Conservation (phyloP, 441 rosid species). For the Populus hybrid region DNA sequence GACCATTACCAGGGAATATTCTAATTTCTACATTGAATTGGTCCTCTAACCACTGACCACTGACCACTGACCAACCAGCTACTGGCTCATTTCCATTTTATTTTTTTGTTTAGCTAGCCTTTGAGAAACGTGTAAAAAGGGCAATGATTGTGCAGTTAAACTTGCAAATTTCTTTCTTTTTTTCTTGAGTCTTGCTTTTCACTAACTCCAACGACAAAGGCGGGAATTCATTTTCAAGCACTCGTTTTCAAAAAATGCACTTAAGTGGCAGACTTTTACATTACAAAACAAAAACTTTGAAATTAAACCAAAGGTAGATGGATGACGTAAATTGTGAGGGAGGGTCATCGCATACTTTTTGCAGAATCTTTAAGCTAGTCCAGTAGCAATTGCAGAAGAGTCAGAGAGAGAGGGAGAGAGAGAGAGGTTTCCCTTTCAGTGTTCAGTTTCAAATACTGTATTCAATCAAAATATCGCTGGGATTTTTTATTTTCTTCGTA, state of each 20-base stretch:
- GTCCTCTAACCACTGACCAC: not conserved
- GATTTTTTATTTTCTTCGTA: too few relatives aligned
- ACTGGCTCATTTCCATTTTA: not conserved
- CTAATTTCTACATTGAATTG: not conserved
- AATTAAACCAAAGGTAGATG: not conserved
- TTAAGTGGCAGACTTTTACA: not conserved
- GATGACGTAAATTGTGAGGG: not conserved
- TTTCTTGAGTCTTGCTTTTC: not conserved
- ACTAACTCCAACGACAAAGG: not conserved
- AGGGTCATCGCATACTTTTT: not conserved
- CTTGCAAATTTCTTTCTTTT: not conserved
- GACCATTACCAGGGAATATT: not conserved
- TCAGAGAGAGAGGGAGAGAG: not conserved
- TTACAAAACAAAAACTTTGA: not conserved
- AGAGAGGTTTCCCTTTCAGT: not conserved
- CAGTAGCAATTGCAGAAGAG: not conserved
- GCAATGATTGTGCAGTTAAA: not conserved
- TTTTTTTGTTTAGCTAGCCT: not conserved
- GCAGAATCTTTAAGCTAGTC: not conserved
- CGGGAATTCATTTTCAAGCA: not conserved
- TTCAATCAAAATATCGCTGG: not conserved
- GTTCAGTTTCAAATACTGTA: not conserved
- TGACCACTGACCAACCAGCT: not conserved
- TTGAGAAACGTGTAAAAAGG: not conserved
- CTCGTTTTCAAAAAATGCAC: not conserved